A percentile compares a stretch with the other conserved stretches of the same genome.
Conservation (phyloP, 2,329 filamentous ascomycete genomes). For the Aspergillus arachidicola region DNA sequence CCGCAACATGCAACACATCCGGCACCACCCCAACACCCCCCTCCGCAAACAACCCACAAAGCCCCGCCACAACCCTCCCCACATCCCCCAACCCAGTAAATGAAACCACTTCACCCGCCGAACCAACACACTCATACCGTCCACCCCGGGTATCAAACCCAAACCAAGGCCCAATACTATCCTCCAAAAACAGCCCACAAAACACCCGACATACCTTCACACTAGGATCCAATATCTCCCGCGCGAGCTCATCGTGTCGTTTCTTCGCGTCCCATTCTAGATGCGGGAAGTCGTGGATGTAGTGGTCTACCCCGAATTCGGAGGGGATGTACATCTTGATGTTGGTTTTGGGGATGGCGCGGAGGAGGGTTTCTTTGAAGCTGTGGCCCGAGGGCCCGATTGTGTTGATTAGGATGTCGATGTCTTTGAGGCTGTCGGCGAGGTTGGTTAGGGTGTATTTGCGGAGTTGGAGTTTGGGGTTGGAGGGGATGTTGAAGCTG, state of each 20-base stretch:
- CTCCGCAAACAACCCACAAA: conserved; percentile 21
- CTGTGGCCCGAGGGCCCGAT: conserved; percentile 29
- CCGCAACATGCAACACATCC: conserved; percentile 28
- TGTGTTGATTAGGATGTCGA: conserved; percentile 37
- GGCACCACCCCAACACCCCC: conserved; percentile 25
- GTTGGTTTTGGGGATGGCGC: conserved; percentile 23
- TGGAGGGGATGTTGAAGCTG: neutral
- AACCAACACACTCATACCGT: conserved; percentile 34
- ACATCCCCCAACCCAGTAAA: conserved; percentile 38
- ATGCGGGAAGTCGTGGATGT: conserved; percentile 39
- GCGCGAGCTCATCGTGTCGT: conserved; percentile 26
- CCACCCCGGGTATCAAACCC: conserved; percentile 32
- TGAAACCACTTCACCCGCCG: conserved; percentile 25
- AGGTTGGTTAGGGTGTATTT: conserved; percentile 27
- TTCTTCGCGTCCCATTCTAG: conserved; percentile 40
- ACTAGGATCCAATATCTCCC: conserved; percentile 12
- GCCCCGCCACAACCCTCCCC: conserved; percentile 30
- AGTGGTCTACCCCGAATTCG: conserved; percentile 44
- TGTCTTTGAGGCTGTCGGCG: conserved; percentile 26
- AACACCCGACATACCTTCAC: conserved; percentile 35
- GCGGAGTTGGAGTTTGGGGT: conserved; percentile 18
- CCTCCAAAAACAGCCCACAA: conserved; percentile 37
- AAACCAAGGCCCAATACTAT: conserved; percentile 39
- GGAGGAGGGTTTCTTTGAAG: conserved; percentile 33
- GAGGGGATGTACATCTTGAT: conserved; percentile 40